These are phyloP conservation scores for Halteria grandinella DNA, from an alignment of 73 alveolate genomes.

Conservation along the genomic window DNA sequence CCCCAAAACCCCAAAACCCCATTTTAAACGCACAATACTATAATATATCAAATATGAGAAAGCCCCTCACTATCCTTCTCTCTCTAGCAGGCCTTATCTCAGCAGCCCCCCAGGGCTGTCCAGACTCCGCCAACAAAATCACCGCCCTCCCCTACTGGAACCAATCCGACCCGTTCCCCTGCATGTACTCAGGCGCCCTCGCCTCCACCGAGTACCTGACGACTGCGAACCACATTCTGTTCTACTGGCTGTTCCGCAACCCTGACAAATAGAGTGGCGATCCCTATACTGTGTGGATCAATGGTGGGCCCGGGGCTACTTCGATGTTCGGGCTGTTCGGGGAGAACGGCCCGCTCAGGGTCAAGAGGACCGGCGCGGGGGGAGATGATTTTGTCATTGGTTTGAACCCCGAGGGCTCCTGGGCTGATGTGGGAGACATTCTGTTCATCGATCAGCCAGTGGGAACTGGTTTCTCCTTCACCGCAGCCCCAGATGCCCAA, in stretches of 20 bases:
- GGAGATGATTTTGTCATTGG: conserved; percentile 51
- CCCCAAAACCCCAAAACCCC: too few species aligned
- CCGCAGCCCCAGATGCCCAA: conserved; percentile 10
- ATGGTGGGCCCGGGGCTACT: conserved; percentile 97
- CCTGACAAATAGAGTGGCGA: not conserved
- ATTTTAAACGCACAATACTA: too few species aligned
- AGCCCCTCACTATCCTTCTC: too few species aligned
- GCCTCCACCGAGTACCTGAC: too few species aligned
- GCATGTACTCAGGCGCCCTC: conserved; percentile 3
- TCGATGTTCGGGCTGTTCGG: conserved; percentile 82
- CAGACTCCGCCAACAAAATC: too few species aligned
- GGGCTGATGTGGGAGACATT: conserved; percentile 81
- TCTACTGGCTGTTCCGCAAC: conserved; percentile 63
- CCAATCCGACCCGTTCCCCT: not conserved
- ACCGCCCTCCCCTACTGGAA: conserved; percentile 10
- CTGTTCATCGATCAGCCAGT: conserved; percentile 86
- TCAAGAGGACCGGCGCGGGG: conserved; percentile 60
- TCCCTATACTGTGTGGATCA: conserved; percentile 88
- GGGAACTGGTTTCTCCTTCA: conserved; percentile 73
- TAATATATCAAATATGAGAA: too few species aligned
- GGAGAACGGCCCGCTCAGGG: conserved; percentile 92
- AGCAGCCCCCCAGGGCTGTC: too few species aligned
- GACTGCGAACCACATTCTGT: conserved; percentile 24
- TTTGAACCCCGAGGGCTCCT: conserved; percentile 65
- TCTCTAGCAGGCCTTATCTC: too few species aligned